Evolutionary conservation across 2,329 filamentous ascomycete genomes (phyloP), one percentile per base, ranked within the genome.

Genomic region (Talaromyces sp.): DNA sequence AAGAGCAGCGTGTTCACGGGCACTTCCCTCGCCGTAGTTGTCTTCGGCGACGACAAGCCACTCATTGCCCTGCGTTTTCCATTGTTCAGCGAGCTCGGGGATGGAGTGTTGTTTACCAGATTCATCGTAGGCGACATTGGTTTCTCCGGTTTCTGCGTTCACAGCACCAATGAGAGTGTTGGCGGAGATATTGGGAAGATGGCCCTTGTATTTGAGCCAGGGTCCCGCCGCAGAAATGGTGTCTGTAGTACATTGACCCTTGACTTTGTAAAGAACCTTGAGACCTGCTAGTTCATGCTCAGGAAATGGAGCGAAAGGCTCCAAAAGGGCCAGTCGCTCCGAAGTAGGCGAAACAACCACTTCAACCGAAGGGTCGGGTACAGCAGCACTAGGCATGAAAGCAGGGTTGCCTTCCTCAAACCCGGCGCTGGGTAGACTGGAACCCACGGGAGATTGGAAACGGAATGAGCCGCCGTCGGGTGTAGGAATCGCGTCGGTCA

Each of bases 181-280:
- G 74, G 92, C 92, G 69, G 88, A 90, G 77, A 99, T 99, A 82
- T 99, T 99, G 76, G 95, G 92, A 66, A 99, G 86, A 78, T 99
- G 95, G 66, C 95, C 95, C 83, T 98, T 98, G 86, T 98, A 99
- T 80, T 98, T 98, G 69, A 99, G 86, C 93, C 93, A 98, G 16
- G 93, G 93, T 5, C 93, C 93, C 0, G 93, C 93, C 37, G 93
- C 93, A 40, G 93, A 98, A 78, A 99, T 99, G 70, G 95, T 98
- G 79, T 99, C 95, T 48, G 95, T 99, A 63, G 95, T 99, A 83
- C 95, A 99, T 81, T 99, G 96, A 67, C 95, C 95, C 67, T 93
- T 90, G 67, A 98, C 90, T 81, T 98, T 98, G 83, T 96, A 93
- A 16, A 99, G 88, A 18, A 99, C 92, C 58, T 88, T 88, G 55